Percentiles rank a stretch among this genome's conserved stretches.
Conservation (phyloP, 768 basidiomycete species). For the Lentinula edodes region DNA sequence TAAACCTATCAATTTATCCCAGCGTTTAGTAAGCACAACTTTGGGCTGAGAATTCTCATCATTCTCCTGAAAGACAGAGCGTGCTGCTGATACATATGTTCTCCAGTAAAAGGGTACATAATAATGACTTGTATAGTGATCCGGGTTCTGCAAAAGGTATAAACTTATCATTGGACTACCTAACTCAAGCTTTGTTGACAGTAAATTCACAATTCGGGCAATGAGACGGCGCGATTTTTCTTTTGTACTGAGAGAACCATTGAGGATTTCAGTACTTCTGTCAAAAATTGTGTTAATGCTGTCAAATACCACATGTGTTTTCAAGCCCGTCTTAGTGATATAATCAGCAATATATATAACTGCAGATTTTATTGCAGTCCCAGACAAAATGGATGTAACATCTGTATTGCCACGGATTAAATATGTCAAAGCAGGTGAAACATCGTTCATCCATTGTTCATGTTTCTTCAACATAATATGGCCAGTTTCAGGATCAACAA, state of each 20-base stretch:
- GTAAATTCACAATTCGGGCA: constrained; percentile 28
- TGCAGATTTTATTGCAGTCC: constrained; percentile 32
- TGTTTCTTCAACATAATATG: constrained; percentile 23
- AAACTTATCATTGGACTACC: constrained; percentile 30
- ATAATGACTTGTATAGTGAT: constrained; percentile 31
- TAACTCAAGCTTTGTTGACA: constrained; percentile 29
- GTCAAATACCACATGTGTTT: constrained; percentile 18
- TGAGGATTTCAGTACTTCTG: constrained; percentile 18
- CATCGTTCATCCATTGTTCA: constrained; percentile 32
- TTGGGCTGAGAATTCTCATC: constrained; percentile 13
- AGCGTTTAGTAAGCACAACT: constrained; percentile 12
- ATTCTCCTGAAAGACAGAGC: constrained; percentile 10
- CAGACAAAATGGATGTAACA: constrained; percentile 30
- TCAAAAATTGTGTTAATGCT: constrained; percentile 17
- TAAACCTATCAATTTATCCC: constrained; percentile 14
- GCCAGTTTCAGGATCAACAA: constrained; percentile 22
- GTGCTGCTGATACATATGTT: constrained; percentile 20
- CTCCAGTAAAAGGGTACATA: constrained; percentile 30
- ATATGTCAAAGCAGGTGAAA: constrained; percentile 24
- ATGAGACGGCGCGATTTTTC: constrained; percentile 25
- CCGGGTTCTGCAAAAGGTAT: constrained; percentile 29
- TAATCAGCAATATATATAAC: constrained; percentile 37
- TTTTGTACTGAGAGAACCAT: constrained; percentile 4
- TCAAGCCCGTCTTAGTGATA: constrained; percentile 33
- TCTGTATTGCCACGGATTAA: constrained; percentile 33